Evolutionary conservation across 129 eudicot species (phyloP).

Genomic region (Sambucus nigra): DNA sequence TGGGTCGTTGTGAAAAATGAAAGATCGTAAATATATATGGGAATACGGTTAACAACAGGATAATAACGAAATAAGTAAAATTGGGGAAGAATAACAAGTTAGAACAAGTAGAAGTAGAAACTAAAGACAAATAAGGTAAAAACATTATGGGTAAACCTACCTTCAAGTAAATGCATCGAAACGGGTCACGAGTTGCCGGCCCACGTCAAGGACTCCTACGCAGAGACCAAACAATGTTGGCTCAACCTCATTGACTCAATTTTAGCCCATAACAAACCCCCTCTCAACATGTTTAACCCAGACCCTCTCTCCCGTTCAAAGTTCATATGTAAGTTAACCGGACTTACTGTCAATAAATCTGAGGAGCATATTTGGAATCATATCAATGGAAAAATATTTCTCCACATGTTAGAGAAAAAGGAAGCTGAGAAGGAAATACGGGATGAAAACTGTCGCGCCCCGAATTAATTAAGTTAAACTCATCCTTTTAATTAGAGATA

Average conservation of each 20-base stretch:
- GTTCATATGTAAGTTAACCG: constrained; percentile 77
- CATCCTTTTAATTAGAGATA: too few relatives aligned
- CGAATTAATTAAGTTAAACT: too few relatives aligned
- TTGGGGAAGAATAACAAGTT: constrained; percentile 26
- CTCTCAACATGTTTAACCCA: constrained; percentile 77
- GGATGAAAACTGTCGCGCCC: constrained; percentile 28
- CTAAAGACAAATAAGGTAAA: constrained; percentile 39
- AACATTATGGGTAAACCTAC: constrained; percentile 66
- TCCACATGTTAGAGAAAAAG: constrained; percentile 67
- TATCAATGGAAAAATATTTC: constrained; percentile 75
- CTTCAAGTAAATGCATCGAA: constrained; percentile 61
- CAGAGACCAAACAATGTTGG: constrained; percentile 70
- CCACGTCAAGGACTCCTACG: constrained; percentile 49
- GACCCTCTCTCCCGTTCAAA: constrained; percentile 73
- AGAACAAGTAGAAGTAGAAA: constrained; percentile 3
- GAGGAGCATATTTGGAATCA: constrained; percentile 99
- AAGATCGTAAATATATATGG: too few relatives aligned
- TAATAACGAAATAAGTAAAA: too few relatives aligned
- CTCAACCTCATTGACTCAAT: constrained; percentile 75
- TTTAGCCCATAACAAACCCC: constrained; percentile 60
- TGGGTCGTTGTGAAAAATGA: too few relatives aligned
- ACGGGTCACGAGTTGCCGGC: constrained; percentile 90
- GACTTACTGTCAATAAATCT: constrained; percentile 53
- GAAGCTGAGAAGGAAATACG: constrained; percentile 53
- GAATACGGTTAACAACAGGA: too few relatives aligned